A percentile compares a stretch with the other conserved stretches of the same genome.
Evolutionary conservation across 257 asterid genomes (phyloP).

Genomic region (Rubia yunnanensis): DNA sequence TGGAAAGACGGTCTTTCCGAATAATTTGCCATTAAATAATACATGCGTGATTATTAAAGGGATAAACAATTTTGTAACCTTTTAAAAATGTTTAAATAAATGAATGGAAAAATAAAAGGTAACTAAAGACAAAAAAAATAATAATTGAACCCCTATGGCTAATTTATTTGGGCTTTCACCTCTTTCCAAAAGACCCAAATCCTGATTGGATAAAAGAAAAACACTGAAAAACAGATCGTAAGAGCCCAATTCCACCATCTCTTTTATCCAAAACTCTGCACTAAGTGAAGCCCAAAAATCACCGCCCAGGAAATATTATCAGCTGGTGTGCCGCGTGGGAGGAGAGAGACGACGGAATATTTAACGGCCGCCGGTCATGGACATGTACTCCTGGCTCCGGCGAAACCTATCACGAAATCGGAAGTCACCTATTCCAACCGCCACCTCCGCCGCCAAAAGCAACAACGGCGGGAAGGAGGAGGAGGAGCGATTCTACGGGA

Average conservation of each 20-base stretch:
- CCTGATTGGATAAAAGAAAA: too few species aligned
- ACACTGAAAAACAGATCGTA: too few species aligned
- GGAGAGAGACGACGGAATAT: neutral
- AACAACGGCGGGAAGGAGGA: slow-evolving; percentile 11
- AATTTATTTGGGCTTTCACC: neutral
- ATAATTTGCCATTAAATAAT: too few species aligned
- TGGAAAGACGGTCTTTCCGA: too few species aligned
- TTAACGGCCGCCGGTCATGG: slow-evolving; percentile 28
- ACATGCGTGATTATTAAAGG: too few species aligned
- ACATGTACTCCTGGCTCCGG: slow-evolving; percentile 59
- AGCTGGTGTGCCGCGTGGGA: neutral
- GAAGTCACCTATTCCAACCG: slow-evolving; percentile 24
- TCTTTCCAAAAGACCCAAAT: too few species aligned
- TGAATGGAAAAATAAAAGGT: too few species aligned
- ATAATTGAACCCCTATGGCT: too few species aligned
- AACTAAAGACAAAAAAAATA: too few species aligned
- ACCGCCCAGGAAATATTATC: neutral
- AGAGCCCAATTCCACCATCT: neutral
- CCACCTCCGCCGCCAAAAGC: slow-evolving; percentile 11
- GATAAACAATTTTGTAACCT: too few species aligned
- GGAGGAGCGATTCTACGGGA: slow-evolving; percentile 43
- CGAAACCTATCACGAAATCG: slow-evolving; percentile 27
- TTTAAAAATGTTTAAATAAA: too few species aligned
- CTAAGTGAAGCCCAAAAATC: neutral
- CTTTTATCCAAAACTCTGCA: neutral